These are phyloP conservation scores for Phytophthora rubi DNA, from an alignment of 352 stramenopile genomes.

Conservation along the genomic window DNA sequence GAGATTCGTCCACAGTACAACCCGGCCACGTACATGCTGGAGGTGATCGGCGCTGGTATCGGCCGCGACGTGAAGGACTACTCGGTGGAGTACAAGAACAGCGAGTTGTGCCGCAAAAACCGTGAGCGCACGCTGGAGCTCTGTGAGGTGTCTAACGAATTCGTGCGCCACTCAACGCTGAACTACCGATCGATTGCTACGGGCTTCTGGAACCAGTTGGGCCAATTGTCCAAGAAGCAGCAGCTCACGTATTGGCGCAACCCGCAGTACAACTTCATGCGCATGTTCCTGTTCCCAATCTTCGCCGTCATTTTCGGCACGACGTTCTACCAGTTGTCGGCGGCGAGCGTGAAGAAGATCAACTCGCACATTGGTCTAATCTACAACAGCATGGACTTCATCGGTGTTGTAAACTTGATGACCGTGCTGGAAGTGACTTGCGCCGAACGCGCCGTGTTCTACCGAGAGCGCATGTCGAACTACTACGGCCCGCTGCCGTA, in stretches of 20 bases:
- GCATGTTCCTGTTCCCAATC: conserved; percentile 50
- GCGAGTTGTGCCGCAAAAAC: conserved; percentile 42
- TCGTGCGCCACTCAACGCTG: conserved; percentile 51
- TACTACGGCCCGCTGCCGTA: conserved; percentile 73
- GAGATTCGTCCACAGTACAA: conserved; percentile 83
- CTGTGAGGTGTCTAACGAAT: conserved; percentile 23
- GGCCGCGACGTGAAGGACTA: conserved; percentile 69
- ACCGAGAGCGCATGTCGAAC: conserved; percentile 70
- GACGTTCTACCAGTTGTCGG: conserved; percentile 53
- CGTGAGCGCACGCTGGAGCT: conserved; percentile 32
- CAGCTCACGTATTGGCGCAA: conserved; percentile 60
- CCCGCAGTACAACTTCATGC: conserved; percentile 58
- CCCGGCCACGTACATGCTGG: conserved; percentile 92
- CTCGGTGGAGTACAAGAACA: conserved; percentile 56
- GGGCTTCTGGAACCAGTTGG: conserved; percentile 47
- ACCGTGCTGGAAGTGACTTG: conserved; percentile 63
- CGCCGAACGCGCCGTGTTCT: conserved; percentile 58
- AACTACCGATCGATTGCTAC: conserved; percentile 55
- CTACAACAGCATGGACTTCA: conserved; percentile 73
- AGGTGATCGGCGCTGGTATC: conserved; percentile 81
- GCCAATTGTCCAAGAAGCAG: conserved; percentile 44
- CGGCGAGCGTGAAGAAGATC: conserved; percentile 36
- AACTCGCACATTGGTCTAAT: conserved; percentile 65
- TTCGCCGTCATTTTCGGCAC: conserved; percentile 58
- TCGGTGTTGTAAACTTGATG: conserved; percentile 62